phyloP scores from a whole-genome alignment of 2,329 filamentous ascomycete genomes.

The Sporothrix brasiliensis region DNA sequence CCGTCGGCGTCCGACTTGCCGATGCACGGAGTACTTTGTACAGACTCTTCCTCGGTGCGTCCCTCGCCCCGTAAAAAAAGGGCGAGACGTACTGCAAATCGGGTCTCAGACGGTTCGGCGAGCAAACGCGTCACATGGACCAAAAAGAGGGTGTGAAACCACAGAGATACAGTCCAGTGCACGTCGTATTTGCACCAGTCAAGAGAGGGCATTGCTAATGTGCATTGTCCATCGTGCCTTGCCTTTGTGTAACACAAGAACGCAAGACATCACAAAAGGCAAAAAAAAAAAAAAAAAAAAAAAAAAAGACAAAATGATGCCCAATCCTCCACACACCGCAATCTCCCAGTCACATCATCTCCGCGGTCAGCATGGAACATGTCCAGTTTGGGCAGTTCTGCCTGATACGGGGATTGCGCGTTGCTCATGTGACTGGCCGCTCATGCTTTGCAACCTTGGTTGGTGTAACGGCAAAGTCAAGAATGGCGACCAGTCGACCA shows the following conservation, averaged over 20 bases:
- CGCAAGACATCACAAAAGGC: too few species aligned
- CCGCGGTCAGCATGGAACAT: not conserved
- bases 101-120: constrained; percentile 15
- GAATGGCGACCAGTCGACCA: not conserved
- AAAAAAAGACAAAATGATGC: too few species aligned
- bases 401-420: not conserved
- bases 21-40: too few species aligned
- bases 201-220: too few species aligned
- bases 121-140: constrained; percentile 4
- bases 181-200: not conserved
- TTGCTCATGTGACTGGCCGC: constrained; percentile 10
- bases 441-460: not conserved
- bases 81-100: not conserved
- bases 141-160: not conserved
- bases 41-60: too few species aligned
- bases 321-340: not conserved
- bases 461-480: too few species aligned
- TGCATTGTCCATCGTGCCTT: too few species aligned
- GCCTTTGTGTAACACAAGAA: not conserved
- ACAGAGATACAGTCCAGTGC: not conserved
- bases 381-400: not conserved
- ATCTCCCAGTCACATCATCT: not conserved
- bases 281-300: too few species aligned
- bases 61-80: not conserved
- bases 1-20: too few species aligned